Evolutionary conservation across 768 basidiomycete genomes (phyloP).

Genomic region (Boletus subcaerulescens): DNA sequence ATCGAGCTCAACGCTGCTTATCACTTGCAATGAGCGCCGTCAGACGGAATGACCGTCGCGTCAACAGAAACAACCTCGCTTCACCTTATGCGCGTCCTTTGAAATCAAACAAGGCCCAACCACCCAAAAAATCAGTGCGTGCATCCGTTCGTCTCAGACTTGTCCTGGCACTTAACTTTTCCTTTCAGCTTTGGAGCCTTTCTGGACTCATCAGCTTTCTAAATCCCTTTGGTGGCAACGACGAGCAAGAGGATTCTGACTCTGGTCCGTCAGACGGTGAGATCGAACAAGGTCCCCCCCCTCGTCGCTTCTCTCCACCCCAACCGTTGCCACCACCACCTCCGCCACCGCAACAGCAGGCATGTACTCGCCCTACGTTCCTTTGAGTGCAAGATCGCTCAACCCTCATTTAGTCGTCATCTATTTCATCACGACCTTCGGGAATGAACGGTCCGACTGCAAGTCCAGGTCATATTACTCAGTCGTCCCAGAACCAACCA

Average conservation of each 20-base stretch:
- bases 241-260: slow-evolving; percentile 23
- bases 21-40: slow-evolving; percentile 51
- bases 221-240: slow-evolving; percentile 41
- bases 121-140: slow-evolving; percentile 49
- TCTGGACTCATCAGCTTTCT: slow-evolving; percentile 48
- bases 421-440: slow-evolving; percentile 15
- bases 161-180: slow-evolving; percentile 12
- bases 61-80: slow-evolving; percentile 37
- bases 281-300: slow-evolving; percentile 27
- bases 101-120: slow-evolving; percentile 21
- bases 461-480: slow-evolving; percentile 9
- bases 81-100: slow-evolving; percentile 54
- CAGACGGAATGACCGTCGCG: slow-evolving; percentile 44
- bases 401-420: slow-evolving; percentile 24
- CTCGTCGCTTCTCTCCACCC: slow-evolving; percentile 21
- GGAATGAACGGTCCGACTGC: slow-evolving; percentile 15
- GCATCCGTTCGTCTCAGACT: background rate
- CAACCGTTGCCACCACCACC: slow-evolving; percentile 22
- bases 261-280: slow-evolving; percentile 24
- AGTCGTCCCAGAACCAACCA: slow-evolving; percentile 12
- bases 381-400: slow-evolving; percentile 20
- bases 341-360: slow-evolving; percentile 24
- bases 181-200: slow-evolving; percentile 47
- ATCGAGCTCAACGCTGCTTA: background rate
- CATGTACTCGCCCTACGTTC: slow-evolving; percentile 21